phyloP scores from a whole-genome alignment of 768 basidiomycete species.

The Lentinula guzmanii region DNA sequence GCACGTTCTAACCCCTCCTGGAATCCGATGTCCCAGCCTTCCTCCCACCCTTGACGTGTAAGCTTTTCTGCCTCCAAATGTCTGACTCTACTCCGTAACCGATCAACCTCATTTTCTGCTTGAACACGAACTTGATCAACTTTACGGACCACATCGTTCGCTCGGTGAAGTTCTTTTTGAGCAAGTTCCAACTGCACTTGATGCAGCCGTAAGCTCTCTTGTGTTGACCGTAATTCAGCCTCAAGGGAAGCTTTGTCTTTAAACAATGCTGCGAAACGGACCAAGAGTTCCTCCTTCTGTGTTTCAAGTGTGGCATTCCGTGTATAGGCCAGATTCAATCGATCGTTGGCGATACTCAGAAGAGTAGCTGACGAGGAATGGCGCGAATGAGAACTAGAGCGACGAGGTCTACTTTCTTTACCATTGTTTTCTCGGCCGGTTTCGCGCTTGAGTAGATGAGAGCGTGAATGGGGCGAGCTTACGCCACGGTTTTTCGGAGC shows the following conservation, averaged over 20 bases:
- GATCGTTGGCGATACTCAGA: constrained; percentile 2
- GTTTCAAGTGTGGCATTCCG: not conserved
- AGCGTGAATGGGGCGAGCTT: not conserved
- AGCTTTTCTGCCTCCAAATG: not conserved
- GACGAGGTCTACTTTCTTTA: not conserved
- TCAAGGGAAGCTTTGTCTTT: not conserved
- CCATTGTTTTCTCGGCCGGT: not conserved
- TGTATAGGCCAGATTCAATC: not conserved
- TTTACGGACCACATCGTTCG: constrained; percentile 1
- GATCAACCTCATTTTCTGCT: constrained; percentile 3
- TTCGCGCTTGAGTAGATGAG: not conserved
- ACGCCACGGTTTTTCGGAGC: not conserved
- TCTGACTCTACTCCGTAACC: not conserved
- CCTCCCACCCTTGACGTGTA: constrained; percentile 4
- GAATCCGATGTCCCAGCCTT: constrained; percentile 6
- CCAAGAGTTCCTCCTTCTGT: not conserved
- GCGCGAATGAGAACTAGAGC: constrained; percentile 3
- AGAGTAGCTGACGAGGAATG: not conserved
- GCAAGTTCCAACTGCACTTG: constrained; percentile 1
- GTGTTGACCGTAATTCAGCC: not conserved
- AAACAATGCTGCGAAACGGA: not conserved
- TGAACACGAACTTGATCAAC: constrained; percentile 1
- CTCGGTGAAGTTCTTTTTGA: not conserved
- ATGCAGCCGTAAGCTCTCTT: not conserved
- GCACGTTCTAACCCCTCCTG: constrained; percentile 1